Conservation (phyloP, 257 asterid species). For the Lycium ferocissimum region DNA sequence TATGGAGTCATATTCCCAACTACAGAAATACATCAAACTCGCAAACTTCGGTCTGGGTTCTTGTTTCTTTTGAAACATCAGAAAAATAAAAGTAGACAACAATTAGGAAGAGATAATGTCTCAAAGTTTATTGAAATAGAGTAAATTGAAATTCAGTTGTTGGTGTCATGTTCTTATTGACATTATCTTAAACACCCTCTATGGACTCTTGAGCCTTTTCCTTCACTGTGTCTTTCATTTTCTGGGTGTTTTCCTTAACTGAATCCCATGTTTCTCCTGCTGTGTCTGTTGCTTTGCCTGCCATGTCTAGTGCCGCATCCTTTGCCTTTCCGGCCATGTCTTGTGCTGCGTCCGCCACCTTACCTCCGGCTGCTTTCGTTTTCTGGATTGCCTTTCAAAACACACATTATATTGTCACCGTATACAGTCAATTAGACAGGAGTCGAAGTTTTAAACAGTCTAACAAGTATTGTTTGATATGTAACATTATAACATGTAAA, state of each 20-base stretch:
- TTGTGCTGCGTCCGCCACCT: slow-evolving; percentile 32
- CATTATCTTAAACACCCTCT: background rate
- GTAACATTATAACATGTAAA: too few species aligned
- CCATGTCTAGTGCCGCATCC: slow-evolving; percentile 32
- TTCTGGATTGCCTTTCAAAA: slow-evolving; percentile 24
- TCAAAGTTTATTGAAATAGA: background rate
- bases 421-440: background rate
- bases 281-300: slow-evolving; percentile 34
- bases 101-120: slow-evolving; percentile 25
- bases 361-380: slow-evolving; percentile 27
- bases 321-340: slow-evolving; percentile 33
- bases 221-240: slow-evolving; percentile 29
- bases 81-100: background rate
- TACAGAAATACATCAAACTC: slow-evolving; percentile 17
- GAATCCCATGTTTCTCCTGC: slow-evolving; percentile 34
- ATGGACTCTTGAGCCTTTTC: slow-evolving; percentile 31
- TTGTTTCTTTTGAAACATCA: background rate
- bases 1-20: background rate
- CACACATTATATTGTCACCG: background rate
- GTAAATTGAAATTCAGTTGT: background rate
- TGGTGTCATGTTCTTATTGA: slow-evolving; percentile 15
- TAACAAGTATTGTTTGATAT: background rate
- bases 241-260: slow-evolving; percentile 30
- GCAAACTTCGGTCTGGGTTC: background rate
- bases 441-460: background rate